These are phyloP conservation scores for Centrapalus pauciflorus DNA, from an alignment of 129 eudicot species.

Conservation along the genomic window DNA sequence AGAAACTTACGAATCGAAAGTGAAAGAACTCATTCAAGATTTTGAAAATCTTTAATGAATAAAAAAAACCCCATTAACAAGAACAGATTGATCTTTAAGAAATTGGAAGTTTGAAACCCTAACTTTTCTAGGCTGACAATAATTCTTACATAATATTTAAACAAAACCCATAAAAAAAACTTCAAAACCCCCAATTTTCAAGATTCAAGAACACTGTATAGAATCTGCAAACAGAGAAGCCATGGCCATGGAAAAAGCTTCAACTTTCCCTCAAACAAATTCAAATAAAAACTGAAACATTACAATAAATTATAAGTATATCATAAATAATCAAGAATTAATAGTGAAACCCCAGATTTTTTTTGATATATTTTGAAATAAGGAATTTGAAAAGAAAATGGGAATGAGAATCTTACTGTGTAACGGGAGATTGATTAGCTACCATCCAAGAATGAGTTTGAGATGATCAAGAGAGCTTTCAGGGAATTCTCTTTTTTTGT, in stretches of 20 bases:
- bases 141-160: no score
- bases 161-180: not conserved
- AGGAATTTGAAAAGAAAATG: not conserved
- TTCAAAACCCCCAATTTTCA: not conserved
- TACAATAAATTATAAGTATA: not conserved
- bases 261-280: not conserved
- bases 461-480: not conserved
- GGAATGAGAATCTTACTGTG: not conserved
- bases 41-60: not conserved
- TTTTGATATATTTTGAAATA: not conserved
- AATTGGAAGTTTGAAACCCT: not conserved
- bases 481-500: not conserved
- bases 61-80: not conserved
- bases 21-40: not conserved
- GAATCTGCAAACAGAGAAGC: slow-evolving; percentile 1
- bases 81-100: not conserved
- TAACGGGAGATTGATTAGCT: slow-evolving; percentile 15
- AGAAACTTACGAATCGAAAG: not conserved
- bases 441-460: slow-evolving; percentile 21
- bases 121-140: not conserved
- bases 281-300: not conserved
- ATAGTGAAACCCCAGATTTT: not conserved
- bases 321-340: not conserved
- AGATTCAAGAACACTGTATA: slow-evolving; percentile 1
- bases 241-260: not conserved